phyloP scores from a whole-genome alignment of 495 filamentous ascomycete genomes.

The Jackrogersella minutella region DNA sequence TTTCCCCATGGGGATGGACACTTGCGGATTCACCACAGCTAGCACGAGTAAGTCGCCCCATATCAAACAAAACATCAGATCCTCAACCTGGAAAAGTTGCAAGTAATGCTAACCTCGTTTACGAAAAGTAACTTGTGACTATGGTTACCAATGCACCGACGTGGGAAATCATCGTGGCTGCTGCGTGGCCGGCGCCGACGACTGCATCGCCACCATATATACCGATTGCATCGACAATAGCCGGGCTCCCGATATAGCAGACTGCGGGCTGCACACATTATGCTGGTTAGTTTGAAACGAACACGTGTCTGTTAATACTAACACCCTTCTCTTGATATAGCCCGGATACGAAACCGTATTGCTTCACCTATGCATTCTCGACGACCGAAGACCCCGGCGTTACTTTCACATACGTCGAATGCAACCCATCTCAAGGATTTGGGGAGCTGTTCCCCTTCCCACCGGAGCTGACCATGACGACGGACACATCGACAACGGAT shows the following conservation, averaged over 20 bases:
- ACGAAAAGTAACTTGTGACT: constrained; percentile 35
- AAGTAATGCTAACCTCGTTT: not conserved
- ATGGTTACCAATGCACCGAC: constrained; percentile 38
- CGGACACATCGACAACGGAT: constrained; percentile 2
- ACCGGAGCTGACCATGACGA: constrained; percentile 23
- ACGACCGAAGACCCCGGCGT: constrained; percentile 14
- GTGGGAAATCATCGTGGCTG: constrained; percentile 41
- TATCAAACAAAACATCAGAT: not conserved
- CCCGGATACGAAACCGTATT: constrained; percentile 25
- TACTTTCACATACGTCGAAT: constrained; percentile 37
- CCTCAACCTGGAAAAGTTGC: not conserved
- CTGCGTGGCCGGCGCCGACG: constrained; percentile 23
- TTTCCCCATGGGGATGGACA: constrained; percentile 36
- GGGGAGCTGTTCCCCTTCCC: constrained; percentile 41
- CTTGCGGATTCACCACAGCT: constrained; percentile 37
- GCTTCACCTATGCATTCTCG: constrained; percentile 33
- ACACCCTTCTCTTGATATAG: constrained; percentile 7
- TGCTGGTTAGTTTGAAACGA: constrained; percentile 38
- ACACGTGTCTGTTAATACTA: not conserved
- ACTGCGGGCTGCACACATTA: constrained; percentile 38
- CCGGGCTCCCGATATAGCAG: not conserved
- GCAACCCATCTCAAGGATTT: constrained; percentile 28
- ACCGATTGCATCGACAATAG: constrained; percentile 37
- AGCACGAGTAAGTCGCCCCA: constrained; percentile 35
- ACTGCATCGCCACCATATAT: constrained; percentile 39